Base-by-base conservation (phyloP, 176 grass and related monocot species). In the Aegilops speltoides region DNA sequence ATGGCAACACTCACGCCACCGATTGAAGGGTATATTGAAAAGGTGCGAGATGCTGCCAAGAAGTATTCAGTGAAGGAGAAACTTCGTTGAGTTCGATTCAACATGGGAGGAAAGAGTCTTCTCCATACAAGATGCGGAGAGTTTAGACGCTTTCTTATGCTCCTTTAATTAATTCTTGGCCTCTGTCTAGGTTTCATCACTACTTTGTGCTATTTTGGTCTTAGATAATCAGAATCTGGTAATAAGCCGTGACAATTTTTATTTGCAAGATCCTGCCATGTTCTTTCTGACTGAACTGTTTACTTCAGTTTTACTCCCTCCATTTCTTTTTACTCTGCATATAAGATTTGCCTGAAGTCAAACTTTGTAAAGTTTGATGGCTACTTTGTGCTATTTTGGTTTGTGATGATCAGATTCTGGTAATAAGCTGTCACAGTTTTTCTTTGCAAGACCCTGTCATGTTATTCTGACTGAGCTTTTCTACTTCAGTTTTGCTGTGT, bases 1-100 rank as follows among this genome's bases (percentile, higher is more conserved):
- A 74, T 74, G 71, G 71, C 71, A 74, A 74, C 71, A 26, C 71
- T 74, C 71, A 74, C 71, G 13, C 71, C 71, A 48, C 71, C 71
- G 8, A 74, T 74, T 74, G 71, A 74, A 48, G 71, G 71, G 13
- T 74, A 74, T 74, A 74, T 74, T 26, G 71, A 74, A 9, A 74
- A 74, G 71, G 71, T 74, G 40, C 71, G 71, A 43, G 71, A 74
- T 24, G 71, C 71, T 74, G 71, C 71, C 40, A 74, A 48, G 41
- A 74, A 48, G 23, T 74, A 28, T 74, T 74, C 71, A 26, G 71
- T 74, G 40, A 74, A 74, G 71, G 71, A 74, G 71, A 74, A 74
- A 26, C 71, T 74, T 24, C 71, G 71, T 4, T 74, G 40, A 74
- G 71, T 74, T 48, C 13, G 13, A 26, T 73, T 73, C 40, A 28